Evolutionary conservation across 192 early-diverging fungal genomes (phyloP), one percentile per base, ranked within the genome.

Genomic region (Rhizophagus sp.): DNA sequence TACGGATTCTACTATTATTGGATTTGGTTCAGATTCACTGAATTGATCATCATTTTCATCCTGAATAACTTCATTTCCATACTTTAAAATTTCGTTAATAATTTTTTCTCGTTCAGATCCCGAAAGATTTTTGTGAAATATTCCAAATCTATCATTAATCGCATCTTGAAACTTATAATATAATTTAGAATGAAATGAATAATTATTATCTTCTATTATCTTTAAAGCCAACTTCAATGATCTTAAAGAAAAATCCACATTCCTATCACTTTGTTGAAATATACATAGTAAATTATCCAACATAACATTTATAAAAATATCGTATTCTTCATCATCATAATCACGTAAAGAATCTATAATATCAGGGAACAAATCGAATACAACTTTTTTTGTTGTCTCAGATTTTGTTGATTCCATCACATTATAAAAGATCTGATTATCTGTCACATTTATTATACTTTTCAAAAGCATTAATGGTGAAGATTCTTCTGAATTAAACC

Each of bases 41-140:
- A 57, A 5, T 57, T 83, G 84, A 7, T 76, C 82, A 10, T 79
- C 86, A 36, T 79, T 81, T 2, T 81, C 79, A 13, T 79, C 81
- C n/a, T 47, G 44, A 12, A 12, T 12, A 2, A 47, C 11, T 47
- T 82, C 84, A 73, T 34, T 36, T 17, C 67, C 83, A 57, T 66
- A 65, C 13, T 57, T 57, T 57, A 19, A 57, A 57, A 57, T 57
- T 17, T 57, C 50, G 4, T 57, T 57, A 57, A 57, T 57, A 19
- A 57, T 57, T 5, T 57, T 57, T 57, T 57, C 50, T 19, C 50
- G 50, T 57, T 57, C 50, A 0, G 50, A 3, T 57, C 50, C 50
- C 2, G 50, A 19, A 57, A 22, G 50, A 57, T 57, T 57, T 57
- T 57, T 57, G 4, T 57, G 50, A 70, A 10, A 70, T 36, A 39